Evolutionary conservation across 768 basidiomycete genomes (phyloP), one percentile per base, ranked within the genome.

Genomic region (Cystobasidiopsis lactophilus): DNA sequence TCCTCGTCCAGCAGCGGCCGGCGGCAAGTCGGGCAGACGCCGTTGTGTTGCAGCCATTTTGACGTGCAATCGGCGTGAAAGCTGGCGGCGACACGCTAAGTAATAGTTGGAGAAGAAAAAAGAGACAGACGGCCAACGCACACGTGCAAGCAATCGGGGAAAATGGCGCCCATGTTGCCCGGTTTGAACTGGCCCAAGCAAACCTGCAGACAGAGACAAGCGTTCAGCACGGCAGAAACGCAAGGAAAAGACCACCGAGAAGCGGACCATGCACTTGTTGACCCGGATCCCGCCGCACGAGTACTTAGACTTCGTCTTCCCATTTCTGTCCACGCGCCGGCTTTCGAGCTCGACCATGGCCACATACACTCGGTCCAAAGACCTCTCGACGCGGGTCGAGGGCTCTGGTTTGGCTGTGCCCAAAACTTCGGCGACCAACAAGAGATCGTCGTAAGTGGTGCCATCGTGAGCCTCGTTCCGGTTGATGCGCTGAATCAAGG

Each of bases 151-250:
- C 45, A 47, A 27, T 29, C 45, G 11, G 45, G 45, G n/a, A 47
- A 47, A 9, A 47, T 47, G 45, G 21, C 16, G 13, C 24, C 45
- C 45, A 47, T 47, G 14, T 47, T 30, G n/a, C 30, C 30, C 5
- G 45, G 24, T 27, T 52, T 53, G 55, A 57, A 57, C 26, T 57
- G 55, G 24, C 19, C 1, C 18, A 53, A 27, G 52, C 55, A 57
- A 24, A 57, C 53, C 45, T 47, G 45, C 7, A 14, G 4, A 7
- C 45, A 23, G n/a, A n/a, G 23, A 27, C 29, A 13, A 47, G 45
- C 29, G 18, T 27, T n/a, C n/a, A n/a, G n/a, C n/a, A n/a, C n/a
- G n/a, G n/a, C n/a, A n/a, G n/a, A n/a, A n/a, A 10, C 45, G 23
- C 29, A 18, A 27, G 23, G 29, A 18, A 26, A n/a, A 19, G 19